Evolutionary conservation across 805 yeast genomes (phyloP).

Genomic region (Candida boleticola): DNA sequence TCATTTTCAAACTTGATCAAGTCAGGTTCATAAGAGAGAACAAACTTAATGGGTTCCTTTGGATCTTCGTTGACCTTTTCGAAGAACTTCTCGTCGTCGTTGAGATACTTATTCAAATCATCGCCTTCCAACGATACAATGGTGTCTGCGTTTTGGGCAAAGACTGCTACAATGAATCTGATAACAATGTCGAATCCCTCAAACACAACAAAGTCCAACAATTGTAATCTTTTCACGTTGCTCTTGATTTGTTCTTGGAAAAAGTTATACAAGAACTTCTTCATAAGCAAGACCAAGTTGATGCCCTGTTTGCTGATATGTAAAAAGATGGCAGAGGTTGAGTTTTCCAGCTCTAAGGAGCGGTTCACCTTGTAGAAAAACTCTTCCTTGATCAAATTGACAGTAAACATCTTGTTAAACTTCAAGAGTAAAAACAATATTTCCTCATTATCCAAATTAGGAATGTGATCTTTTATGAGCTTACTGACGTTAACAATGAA

Average conservation of each 20-base stretch:
- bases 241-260: slow-evolving; percentile 15
- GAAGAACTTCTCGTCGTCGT: slow-evolving; percentile 16
- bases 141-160: slow-evolving; percentile 13
- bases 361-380: slow-evolving; percentile 35
- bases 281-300: slow-evolving; percentile 20
- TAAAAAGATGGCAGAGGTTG: slow-evolving; percentile 17
- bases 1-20: slow-evolving; percentile 38
- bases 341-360: slow-evolving; percentile 25
- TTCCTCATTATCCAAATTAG: slow-evolving; percentile 24
- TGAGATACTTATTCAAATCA: slow-evolving; percentile 20
- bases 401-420: slow-evolving; percentile 23
- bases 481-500: slow-evolving; percentile 21
- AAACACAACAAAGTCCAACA: slow-evolving; percentile 36
- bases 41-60: background rate
- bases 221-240: slow-evolving; percentile 6
- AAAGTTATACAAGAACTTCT: slow-evolving; percentile 17
- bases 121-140: slow-evolving; percentile 22
- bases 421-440: slow-evolving; percentile 33
- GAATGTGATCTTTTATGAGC: slow-evolving; percentile 14
- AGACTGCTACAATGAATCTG: slow-evolving; percentile 25
- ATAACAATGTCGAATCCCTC: slow-evolving; percentile 39
- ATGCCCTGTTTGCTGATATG: slow-evolving; percentile 40
- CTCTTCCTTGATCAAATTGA: slow-evolving; percentile 27
- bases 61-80: background rate
- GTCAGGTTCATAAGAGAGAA: slow-evolving; percentile 19